These are phyloP conservation scores for Xerocomus amazonicus DNA, from an alignment of 1,284 basidiomycete species.

Conservation along the genomic window DNA sequence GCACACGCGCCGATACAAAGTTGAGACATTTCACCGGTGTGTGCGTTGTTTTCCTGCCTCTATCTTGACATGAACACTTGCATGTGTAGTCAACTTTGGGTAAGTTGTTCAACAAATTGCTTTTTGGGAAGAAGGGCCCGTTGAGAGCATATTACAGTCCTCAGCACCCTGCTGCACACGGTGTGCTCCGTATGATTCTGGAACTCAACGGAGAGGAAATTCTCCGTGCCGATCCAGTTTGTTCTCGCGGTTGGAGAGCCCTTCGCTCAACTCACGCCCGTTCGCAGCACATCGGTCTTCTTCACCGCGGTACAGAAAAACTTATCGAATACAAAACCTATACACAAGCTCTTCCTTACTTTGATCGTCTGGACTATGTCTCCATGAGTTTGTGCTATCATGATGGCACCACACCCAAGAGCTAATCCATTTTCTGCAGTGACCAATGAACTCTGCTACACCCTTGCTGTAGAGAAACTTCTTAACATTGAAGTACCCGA, in stretches of 20 bases:
- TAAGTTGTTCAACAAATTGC: constrained; percentile 34
- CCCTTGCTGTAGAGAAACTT: constrained; percentile 96
- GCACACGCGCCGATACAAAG: constrained; percentile 70
- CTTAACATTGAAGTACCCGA: constrained; percentile 99
- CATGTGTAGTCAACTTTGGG: constrained; percentile 81
- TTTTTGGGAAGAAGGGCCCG: not conserved
- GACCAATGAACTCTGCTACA: constrained; percentile 97
- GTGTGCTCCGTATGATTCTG: constrained; percentile 95
- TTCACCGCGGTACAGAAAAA: constrained; percentile 98
- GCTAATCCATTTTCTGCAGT: constrained; percentile 43
- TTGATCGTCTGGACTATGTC: constrained; percentile 98
- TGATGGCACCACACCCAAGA: not conserved
- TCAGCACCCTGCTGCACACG: constrained; percentile 98
- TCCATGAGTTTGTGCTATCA: constrained; percentile 82
- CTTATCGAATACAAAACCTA: constrained; percentile 99
- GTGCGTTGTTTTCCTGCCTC: constrained; percentile 26
- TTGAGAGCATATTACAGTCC: constrained; percentile 49
- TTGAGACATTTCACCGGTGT: constrained; percentile 90
- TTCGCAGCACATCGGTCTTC: constrained; percentile 85
- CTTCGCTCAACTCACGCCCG: not conserved
- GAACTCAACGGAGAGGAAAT: constrained; percentile 98
- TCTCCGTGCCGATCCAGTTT: constrained; percentile 82
- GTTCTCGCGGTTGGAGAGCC: constrained; percentile 27
- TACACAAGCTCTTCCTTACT: constrained; percentile 97
- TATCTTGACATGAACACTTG: constrained; percentile 7